phyloP scores from a whole-genome alignment of 2,329 filamentous ascomycete genomes.

The Raffaelea arxii region DNA sequence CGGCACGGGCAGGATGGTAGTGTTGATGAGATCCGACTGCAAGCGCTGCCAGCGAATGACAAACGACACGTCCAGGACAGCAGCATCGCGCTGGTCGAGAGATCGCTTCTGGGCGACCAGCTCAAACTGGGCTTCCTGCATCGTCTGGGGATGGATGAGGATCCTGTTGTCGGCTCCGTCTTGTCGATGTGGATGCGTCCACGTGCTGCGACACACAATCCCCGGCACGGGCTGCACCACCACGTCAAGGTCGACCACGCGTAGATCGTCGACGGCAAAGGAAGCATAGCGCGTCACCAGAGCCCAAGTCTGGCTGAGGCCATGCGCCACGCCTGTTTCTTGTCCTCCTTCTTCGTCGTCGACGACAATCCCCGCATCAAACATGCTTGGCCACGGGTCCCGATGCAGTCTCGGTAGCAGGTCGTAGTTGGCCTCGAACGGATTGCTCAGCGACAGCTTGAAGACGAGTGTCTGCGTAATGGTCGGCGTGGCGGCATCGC shows the following conservation, averaged over 20 bases:
- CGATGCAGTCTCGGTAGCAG: slow-evolving; percentile 69
- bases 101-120: slow-evolving; percentile 65
- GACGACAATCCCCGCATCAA: slow-evolving; percentile 38
- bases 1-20: slow-evolving; percentile 64
- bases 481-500: slow-evolving; percentile 70
- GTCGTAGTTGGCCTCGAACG: slow-evolving; percentile 89
- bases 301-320: slow-evolving; percentile 73
- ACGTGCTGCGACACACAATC: slow-evolving; percentile 44
- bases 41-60: slow-evolving; percentile 67
- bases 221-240: slow-evolving; percentile 43
- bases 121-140: slow-evolving; percentile 63
- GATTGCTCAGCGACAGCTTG: slow-evolving; percentile 64
- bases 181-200: slow-evolving; percentile 19
- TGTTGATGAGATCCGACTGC: slow-evolving; percentile 34
- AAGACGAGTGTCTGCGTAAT: slow-evolving; percentile 64
- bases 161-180: slow-evolving; percentile 9
- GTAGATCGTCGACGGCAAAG: slow-evolving; percentile 63
- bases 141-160: slow-evolving; percentile 53
- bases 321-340: slow-evolving; percentile 28
- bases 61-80: slow-evolving; percentile 65
- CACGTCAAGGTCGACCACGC: slow-evolving; percentile 49
- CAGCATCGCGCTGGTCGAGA: slow-evolving; percentile 72
- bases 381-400: slow-evolving; percentile 80
- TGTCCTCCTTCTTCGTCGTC: neutral
- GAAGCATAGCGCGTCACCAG: slow-evolving; percentile 66